These are phyloP conservation scores for Mangifera indica DNA, from an alignment of 345 rosid genomes.

Conservation along the genomic window DNA sequence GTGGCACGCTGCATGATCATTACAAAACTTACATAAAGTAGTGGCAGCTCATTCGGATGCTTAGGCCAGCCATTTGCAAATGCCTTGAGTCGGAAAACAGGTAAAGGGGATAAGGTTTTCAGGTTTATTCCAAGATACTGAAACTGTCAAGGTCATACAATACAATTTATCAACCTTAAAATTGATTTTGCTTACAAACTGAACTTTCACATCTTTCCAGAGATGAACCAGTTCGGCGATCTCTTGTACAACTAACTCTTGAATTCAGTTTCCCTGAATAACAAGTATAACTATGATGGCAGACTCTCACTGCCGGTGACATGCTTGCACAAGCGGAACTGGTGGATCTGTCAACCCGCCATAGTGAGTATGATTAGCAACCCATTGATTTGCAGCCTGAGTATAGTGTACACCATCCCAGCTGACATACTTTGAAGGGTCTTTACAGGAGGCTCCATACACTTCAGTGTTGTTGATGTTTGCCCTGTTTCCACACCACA, in stretches of 20 bases:
- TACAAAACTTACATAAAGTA: too few relatives aligned
- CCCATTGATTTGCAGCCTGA: conserved; percentile 65
- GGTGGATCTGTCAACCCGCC: conserved; percentile 69
- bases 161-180: neutral
- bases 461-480: conserved; percentile 39
- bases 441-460: conserved; percentile 46
- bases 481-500: conserved; percentile 56
- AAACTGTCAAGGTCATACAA: neutral
- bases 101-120: neutral
- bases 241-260: neutral
- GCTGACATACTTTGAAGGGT: conserved; percentile 43
- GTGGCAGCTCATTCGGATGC: too few relatives aligned
- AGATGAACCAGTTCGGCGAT: neutral
- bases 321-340: conserved; percentile 56
- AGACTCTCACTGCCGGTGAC: conserved; percentile 43
- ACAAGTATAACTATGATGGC: neutral
- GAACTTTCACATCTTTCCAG: neutral
- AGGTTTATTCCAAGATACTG: neutral
- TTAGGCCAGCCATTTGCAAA: too few relatives aligned
- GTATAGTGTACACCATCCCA: conserved; percentile 65
- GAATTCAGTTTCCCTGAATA: neutral
- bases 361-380: conserved; percentile 55
- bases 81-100: neutral
- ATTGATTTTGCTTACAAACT: neutral
- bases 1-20: too few relatives aligned